Conservation (phyloP, 495 filamentous ascomycete genomes). For the Lepraria neglecta region DNA sequence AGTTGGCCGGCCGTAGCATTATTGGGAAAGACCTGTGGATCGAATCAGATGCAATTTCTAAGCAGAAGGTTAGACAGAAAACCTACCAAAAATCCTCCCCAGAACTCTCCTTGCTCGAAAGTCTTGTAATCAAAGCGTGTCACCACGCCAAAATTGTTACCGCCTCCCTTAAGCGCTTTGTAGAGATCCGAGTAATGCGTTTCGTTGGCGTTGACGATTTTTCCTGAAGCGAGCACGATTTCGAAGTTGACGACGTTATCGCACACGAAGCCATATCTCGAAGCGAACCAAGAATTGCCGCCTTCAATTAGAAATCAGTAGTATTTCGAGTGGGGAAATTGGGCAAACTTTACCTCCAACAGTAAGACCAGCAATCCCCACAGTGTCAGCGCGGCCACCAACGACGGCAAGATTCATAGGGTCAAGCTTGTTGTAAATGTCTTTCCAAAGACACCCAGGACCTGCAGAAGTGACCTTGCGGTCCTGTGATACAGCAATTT, state of each 20-base stretch:
- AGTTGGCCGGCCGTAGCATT: not conserved
- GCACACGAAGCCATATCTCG: slow-evolving; percentile 25
- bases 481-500: slow-evolving; percentile 11
- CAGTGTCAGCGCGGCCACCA: slow-evolving; percentile 36
- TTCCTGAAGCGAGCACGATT: slow-evolving; percentile 33
- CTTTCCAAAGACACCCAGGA: slow-evolving; percentile 19
- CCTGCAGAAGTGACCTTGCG: slow-evolving; percentile 15
- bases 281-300: slow-evolving; percentile 25
- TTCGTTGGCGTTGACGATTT: slow-evolving; percentile 33
- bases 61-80: not conserved
- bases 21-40: not conserved
- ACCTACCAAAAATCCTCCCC: slow-evolving; percentile 14
- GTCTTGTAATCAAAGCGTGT: slow-evolving; percentile 27
- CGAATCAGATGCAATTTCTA: not conserved
- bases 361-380: slow-evolving; percentile 38
- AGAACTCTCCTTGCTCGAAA: slow-evolving; percentile 26
- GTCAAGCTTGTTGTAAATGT: slow-evolving; percentile 34
- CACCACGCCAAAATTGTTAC: slow-evolving; percentile 31
- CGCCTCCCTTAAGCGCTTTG: slow-evolving; percentile 40
- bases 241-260: slow-evolving; percentile 25
- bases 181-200: slow-evolving; percentile 36
- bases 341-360: slow-evolving; percentile 32
- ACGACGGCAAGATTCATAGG: slow-evolving; percentile 38
- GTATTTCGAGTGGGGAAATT: too few species aligned
- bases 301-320: slow-evolving; percentile 17